phyloP scores from a whole-genome alignment of 306 rosid genomes.

The Quercus wislizeni region DNA sequence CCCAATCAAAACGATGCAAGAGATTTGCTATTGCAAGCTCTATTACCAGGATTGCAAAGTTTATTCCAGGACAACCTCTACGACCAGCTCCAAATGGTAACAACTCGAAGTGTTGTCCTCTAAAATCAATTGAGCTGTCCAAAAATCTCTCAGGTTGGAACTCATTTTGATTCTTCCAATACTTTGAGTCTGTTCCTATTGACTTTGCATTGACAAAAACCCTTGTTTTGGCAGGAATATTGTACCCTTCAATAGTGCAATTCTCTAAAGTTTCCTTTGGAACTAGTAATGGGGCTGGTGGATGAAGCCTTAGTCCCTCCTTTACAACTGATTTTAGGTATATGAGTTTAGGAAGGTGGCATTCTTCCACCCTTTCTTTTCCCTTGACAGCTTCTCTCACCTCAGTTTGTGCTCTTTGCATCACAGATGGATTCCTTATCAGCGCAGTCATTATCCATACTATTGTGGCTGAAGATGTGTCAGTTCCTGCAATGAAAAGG shows the following conservation, averaged over 20 bases:
- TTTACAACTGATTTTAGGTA: slow-evolving; percentile 21
- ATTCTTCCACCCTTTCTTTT: slow-evolving; percentile 15
- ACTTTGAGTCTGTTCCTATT: slow-evolving; percentile 10
- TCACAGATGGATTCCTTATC: slow-evolving; percentile 18
- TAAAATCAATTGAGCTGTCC: slow-evolving; percentile 12
- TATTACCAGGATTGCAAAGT: not conserved
- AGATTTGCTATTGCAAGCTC: slow-evolving; percentile 31
- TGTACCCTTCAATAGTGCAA: slow-evolving; percentile 9
- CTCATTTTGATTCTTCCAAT: slow-evolving; percentile 17
- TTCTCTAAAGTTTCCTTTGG: slow-evolving; percentile 14
- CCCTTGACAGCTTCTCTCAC: slow-evolving; percentile 17
- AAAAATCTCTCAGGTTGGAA: slow-evolving; percentile 24
- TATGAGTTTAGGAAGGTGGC: slow-evolving; percentile 13
- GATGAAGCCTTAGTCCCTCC: slow-evolving; percentile 21
- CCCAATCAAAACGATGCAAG: slow-evolving; percentile 26
- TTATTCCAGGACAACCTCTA: slow-evolving; percentile 23
- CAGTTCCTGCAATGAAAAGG: slow-evolving; percentile 28
- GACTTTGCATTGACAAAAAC: slow-evolving; percentile 13
- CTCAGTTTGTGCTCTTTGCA: slow-evolving; percentile 22
- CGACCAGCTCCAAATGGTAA: slow-evolving; percentile 27
- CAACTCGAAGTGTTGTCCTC: slow-evolving; percentile 16
- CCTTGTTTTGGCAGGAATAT: slow-evolving; percentile 15
- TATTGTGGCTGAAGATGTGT: slow-evolving; percentile 17
- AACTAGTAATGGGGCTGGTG: slow-evolving; percentile 14
- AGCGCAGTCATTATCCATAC: slow-evolving; percentile 33